A percentile compares a stretch with the other conserved stretches of the same genome.
These are phyloP conservation scores for Tetraselmis chui DNA, from an alignment of 139 green algal genomes.

Conservation along the genomic window DNA sequence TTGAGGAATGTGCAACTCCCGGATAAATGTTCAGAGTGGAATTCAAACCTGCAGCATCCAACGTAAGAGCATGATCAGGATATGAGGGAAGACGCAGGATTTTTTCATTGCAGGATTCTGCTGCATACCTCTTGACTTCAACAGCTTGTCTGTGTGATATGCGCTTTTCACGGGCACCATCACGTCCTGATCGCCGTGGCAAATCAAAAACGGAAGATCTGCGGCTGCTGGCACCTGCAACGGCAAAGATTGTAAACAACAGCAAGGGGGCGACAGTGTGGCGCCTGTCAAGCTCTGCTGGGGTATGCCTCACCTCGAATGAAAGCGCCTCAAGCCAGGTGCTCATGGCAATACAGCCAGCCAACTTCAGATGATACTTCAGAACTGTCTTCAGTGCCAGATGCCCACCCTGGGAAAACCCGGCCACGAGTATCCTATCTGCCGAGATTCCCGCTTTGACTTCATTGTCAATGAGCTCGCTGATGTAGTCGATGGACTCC, in stretches of 20 bases:
- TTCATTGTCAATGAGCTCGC: conserved; percentile 25
- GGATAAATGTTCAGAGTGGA: conserved; percentile 19
- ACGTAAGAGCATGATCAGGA: background rate
- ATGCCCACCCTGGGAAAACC: conserved; percentile 38
- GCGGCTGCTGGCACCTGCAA: conserved; percentile 7
- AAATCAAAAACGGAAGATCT: conserved; percentile 26
- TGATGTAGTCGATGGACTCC: conserved; percentile 23
- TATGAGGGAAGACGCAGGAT: background rate
- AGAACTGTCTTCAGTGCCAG: conserved; percentile 28
- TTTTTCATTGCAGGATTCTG: background rate
- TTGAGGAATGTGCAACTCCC: conserved; percentile 29
- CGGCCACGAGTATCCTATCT: conserved; percentile 29
- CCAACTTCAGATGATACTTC: conserved; percentile 14
- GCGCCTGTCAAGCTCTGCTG: background rate
- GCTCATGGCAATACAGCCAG: conserved; percentile 28
- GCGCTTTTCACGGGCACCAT: conserved; percentile 17
- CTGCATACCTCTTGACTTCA: conserved; percentile 2
- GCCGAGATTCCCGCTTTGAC: conserved; percentile 24
- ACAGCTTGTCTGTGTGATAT: background rate
- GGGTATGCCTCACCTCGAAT: background rate
- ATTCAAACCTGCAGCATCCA: background rate
- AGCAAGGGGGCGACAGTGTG: background rate
- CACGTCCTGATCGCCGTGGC: conserved; percentile 30
- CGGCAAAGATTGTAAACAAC: background rate
- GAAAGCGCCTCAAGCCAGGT: conserved; percentile 37